Evolutionary conservation across 2,329 filamentous ascomycete genomes (phyloP).

Genomic region (Claviceps purpurea): DNA sequence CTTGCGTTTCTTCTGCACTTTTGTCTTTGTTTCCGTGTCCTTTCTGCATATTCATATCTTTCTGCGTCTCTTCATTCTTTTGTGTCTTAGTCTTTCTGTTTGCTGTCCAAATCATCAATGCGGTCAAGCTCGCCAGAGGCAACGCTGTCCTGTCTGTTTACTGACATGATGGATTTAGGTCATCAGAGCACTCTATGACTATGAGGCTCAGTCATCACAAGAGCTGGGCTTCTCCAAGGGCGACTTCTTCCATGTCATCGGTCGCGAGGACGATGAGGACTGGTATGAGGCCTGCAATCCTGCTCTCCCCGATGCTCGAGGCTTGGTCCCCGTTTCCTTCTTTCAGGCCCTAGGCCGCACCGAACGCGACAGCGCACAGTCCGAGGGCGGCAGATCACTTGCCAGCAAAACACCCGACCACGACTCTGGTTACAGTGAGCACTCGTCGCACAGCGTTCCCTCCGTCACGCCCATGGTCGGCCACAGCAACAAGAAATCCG

Average conservation of each 20-base stretch:
- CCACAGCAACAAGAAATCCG: conserved; percentile 37
- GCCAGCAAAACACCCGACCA: conserved; percentile 55
- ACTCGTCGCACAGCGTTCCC: conserved; percentile 16
- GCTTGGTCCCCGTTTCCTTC: conserved; percentile 84
- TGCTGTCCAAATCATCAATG: not conserved
- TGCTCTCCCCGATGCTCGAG: conserved; percentile 69
- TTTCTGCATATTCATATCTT: not conserved
- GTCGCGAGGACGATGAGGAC: conserved; percentile 81
- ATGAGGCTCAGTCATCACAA: conserved; percentile 61
- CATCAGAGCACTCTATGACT: conserved; percentile 93
- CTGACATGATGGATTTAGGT: conserved; percentile 42
- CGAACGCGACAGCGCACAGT: conserved; percentile 74
- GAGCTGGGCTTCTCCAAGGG: conserved; percentile 86
- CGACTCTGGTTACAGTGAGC: conserved; percentile 67
- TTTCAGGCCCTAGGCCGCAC: conserved; percentile 89
- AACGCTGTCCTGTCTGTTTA: not conserved
- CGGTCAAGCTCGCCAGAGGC: not conserved
- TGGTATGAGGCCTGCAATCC: conserved; percentile 99
- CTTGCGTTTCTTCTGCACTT: not conserved
- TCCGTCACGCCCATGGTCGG: conserved; percentile 4
- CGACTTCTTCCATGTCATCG: conserved; percentile 97
- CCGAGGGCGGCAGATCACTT: conserved; percentile 38
- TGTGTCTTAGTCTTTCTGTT: not conserved
- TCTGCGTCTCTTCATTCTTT: not conserved
- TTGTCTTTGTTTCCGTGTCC: not conserved